Conservation (phyloP, 371 early-diverging fungal species). For the Mortierella sp. region DNA sequence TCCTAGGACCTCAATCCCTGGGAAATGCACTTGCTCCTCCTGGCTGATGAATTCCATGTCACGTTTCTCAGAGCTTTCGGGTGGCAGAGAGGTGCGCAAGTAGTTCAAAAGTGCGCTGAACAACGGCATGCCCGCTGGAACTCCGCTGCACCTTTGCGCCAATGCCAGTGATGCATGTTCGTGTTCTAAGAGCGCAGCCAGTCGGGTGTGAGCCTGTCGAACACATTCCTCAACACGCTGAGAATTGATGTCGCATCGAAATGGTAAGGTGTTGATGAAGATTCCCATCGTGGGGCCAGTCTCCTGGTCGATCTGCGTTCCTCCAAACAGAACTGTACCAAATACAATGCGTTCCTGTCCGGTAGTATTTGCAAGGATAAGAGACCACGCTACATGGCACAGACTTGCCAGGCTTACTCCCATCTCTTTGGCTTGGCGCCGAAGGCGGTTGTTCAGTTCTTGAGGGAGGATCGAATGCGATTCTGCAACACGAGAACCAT, state of each 20-base stretch:
- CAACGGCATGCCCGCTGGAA: constrained; percentile 12
- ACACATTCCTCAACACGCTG: background rate
- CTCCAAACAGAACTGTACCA: constrained; percentile 17
- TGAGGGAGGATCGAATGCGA: constrained; percentile 13
- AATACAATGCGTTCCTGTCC: constrained; percentile 23
- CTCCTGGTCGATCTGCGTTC: too few species aligned
- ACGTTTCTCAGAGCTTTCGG: background rate
- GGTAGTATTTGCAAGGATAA: constrained; percentile 8
- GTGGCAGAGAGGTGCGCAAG: constrained; percentile 3
- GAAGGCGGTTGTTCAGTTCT: constrained; percentile 15
- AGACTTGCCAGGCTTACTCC: constrained; percentile 19
- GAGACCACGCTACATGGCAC: constrained; percentile 16
- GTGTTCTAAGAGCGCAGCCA: constrained; percentile 1
- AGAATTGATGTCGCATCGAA: background rate
- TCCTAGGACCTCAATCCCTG: background rate
- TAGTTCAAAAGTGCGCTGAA: constrained; percentile 19
- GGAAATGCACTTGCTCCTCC: too few species aligned
- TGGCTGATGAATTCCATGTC: too few species aligned
- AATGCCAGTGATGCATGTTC: constrained; percentile 10
- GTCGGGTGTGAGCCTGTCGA: background rate
- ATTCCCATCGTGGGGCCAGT: constrained; percentile 3
- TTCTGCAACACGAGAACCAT: background rate
- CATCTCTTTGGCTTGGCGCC: constrained; percentile 10
- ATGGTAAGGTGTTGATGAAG: constrained; percentile 2
- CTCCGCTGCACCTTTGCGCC: constrained; percentile 26